phyloP scores from a whole-genome alignment of 352 stramenopile species.

The Globisporangium uncinulatum region DNA sequence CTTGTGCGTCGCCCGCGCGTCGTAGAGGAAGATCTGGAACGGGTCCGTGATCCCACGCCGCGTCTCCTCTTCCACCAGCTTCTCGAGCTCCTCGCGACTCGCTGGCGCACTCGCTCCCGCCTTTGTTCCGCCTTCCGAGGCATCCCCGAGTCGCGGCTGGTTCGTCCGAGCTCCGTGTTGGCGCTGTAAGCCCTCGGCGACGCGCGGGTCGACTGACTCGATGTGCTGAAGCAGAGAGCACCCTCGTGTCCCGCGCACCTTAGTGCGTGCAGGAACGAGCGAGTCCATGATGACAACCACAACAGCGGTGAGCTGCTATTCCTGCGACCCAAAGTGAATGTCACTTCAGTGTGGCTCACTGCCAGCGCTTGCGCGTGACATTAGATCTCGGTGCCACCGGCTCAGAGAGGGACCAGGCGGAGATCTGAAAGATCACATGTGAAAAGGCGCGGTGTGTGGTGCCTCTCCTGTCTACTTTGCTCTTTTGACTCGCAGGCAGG shows the following conservation, averaged over 20 bases:
- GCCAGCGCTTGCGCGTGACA: no score
- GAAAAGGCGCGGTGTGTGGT: no score
- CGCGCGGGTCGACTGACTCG: constrained; percentile 47
- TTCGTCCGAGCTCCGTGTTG: not conserved
- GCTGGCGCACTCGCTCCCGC: not conserved
- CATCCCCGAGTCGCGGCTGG: not conserved
- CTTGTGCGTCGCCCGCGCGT: constrained; percentile 51
- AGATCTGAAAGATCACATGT: no score
- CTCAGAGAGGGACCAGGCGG: no score
- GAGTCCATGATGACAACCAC: constrained; percentile 14
- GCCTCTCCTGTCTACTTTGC: no score
- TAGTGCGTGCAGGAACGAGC: constrained; percentile 19
- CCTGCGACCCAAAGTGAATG: no score
- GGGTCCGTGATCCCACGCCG: constrained; percentile 47
- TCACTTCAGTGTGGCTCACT: no score
- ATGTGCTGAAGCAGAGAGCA: constrained; percentile 39
- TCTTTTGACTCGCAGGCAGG: no score
- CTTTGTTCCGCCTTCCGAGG: not conserved
- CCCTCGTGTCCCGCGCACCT: constrained; percentile 37
- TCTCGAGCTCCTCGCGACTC: constrained; percentile 25
- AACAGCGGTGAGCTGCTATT: no score
- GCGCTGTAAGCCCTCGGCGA: constrained; percentile 46
- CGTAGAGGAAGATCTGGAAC: constrained; percentile 61
- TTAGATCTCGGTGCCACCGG: no score
- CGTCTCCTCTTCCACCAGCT: constrained; percentile 64